These are phyloP conservation scores for Phytophthora crassamura DNA, from an alignment of 352 stramenopile species.

Conservation along the genomic window DNA sequence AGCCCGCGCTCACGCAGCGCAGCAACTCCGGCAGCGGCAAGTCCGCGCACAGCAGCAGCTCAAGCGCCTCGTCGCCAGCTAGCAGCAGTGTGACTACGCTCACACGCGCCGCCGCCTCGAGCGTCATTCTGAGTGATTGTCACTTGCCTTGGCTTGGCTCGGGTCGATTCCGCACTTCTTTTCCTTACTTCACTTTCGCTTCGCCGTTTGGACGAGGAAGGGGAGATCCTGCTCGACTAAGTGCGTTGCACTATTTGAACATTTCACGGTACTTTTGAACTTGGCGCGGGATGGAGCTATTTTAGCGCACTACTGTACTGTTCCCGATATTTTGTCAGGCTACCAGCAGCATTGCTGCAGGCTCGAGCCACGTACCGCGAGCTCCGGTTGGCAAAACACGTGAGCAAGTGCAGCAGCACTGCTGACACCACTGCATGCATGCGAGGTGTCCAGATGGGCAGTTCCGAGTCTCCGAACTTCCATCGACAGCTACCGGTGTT, in stretches of 20 bases:
- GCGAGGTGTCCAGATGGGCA: no score
- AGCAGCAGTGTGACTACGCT: constrained; percentile 52
- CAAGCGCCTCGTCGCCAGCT: constrained; percentile 28
- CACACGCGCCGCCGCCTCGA: constrained; percentile 27
- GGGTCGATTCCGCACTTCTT: background rate
- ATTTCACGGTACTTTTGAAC: constrained; percentile 22
- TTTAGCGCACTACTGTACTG: no score
- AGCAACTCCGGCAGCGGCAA: constrained; percentile 58
- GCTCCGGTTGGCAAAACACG: no score
- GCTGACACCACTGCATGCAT: no score
- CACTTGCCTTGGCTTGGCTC: background rate
- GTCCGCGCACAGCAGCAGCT: constrained; percentile 50
- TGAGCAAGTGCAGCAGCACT: no score
- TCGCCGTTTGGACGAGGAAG: constrained; percentile 8
- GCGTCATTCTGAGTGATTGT: constrained; percentile 26
- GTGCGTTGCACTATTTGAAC: constrained; percentile 8
- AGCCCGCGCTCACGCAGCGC: constrained; percentile 55
- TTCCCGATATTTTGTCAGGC: no score
- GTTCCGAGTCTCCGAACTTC: background rate
- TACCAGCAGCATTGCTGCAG: background rate
- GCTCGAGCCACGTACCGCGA: no score
- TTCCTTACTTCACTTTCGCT: constrained; percentile 24
- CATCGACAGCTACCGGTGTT: background rate
- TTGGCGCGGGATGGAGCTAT: no score
- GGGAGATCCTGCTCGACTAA: constrained; percentile 25